Conservation (phyloP, 2,329 filamentous ascomycete species). For the Didymella glomerata region DNA sequence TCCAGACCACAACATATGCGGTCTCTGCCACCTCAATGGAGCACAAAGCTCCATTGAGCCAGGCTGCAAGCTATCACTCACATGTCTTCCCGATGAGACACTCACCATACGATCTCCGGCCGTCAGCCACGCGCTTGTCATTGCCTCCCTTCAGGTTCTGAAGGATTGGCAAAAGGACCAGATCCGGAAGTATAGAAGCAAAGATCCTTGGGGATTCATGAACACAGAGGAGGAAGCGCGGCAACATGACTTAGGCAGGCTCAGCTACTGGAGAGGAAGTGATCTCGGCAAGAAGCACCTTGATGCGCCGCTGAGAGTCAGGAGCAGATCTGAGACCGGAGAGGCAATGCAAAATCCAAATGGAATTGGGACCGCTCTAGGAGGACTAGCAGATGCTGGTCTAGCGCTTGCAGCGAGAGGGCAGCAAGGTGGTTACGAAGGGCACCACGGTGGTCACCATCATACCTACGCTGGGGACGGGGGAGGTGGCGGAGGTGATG, state of each 20-base stretch:
- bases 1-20: slow-evolving; percentile 38
- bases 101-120: slow-evolving; percentile 36
- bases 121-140: slow-evolving; percentile 39
- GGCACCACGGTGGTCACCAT: slow-evolving; percentile 14
- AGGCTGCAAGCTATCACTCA: slow-evolving; percentile 33
- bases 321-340: slow-evolving; percentile 22
- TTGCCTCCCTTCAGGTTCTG: slow-evolving; percentile 44
- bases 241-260: slow-evolving; percentile 33
- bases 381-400: slow-evolving; percentile 25
- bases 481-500: slow-evolving; percentile 17
- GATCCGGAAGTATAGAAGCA: slow-evolving; percentile 34
- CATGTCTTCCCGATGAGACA: slow-evolving; percentile 41
- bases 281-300: slow-evolving; percentile 28
- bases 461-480: slow-evolving; percentile 12
- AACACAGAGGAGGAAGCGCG: slow-evolving; percentile 34
- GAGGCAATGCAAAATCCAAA: slow-evolving; percentile 14
- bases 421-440: slow-evolving; percentile 22
- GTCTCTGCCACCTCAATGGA: slow-evolving; percentile 26
- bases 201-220: slow-evolving; percentile 30
- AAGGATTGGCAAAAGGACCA: slow-evolving; percentile 47
- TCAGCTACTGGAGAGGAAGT: slow-evolving; percentile 38
- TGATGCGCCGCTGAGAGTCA: slow-evolving; percentile 16
- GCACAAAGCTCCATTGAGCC: slow-evolving; percentile 21
- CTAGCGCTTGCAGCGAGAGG: slow-evolving; percentile 23
- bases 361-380: slow-evolving; percentile 18